Conservation (phyloP, 2,329 filamentous ascomycete species). For the Chrysoporthe cubensis region DNA sequence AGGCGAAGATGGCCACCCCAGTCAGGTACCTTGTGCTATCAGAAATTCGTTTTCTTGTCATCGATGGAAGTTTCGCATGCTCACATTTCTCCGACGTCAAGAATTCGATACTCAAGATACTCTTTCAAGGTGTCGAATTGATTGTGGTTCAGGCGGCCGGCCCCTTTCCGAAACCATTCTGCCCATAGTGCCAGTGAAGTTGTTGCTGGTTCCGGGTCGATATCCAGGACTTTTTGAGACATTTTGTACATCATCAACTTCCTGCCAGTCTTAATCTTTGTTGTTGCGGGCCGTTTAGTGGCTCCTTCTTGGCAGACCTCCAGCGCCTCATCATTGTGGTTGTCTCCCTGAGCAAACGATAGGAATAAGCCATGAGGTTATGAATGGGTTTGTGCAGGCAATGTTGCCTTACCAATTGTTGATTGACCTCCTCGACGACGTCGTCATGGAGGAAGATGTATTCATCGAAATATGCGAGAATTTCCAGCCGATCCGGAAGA, state of each 20-base stretch:
- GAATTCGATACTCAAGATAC: constrained; percentile 34
- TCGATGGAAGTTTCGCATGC: neutral
- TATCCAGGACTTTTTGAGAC: constrained; percentile 29
- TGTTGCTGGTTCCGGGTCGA: constrained; percentile 34
- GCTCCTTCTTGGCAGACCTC: neutral
- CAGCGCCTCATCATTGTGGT: neutral
- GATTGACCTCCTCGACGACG: constrained; percentile 8
- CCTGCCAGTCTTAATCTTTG: constrained; percentile 32
- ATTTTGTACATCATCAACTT: constrained; percentile 32
- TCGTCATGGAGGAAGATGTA: constrained; percentile 46
- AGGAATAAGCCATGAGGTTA: constrained; percentile 1
- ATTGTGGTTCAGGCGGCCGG: constrained; percentile 10
- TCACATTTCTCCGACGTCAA: constrained; percentile 37
- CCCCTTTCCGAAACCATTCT: constrained; percentile 30
- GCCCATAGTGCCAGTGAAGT: constrained; percentile 35
- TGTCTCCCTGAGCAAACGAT: neutral
- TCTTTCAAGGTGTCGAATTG: constrained; percentile 34
- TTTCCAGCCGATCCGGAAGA: constrained; percentile 43
- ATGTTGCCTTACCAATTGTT: neutral
- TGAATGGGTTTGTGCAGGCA: neutral
- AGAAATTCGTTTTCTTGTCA: neutral
- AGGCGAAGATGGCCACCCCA: constrained; percentile 42
- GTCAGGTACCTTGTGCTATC: constrained; percentile 38
- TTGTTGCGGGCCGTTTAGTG: neutral
- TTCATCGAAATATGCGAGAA: constrained; percentile 45